Evolutionary conservation across 148 eudicot genomes (phyloP).

Genomic region (Dianthus caryophyllus): DNA sequence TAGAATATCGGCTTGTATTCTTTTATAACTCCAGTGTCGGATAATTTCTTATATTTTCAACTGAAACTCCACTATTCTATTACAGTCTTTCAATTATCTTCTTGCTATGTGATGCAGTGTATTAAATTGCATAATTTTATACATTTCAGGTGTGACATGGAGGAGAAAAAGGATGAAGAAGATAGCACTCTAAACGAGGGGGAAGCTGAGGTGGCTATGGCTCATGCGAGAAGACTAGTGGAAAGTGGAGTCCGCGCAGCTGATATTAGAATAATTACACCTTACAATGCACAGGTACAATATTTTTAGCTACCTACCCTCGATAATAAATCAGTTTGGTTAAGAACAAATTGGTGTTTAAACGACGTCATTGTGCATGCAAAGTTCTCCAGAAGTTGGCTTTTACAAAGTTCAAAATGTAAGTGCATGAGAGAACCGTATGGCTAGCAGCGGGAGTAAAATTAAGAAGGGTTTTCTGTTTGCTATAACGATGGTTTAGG

Average conservation of each 20-base stretch:
- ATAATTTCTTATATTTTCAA: background rate
- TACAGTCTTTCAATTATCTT: background rate
- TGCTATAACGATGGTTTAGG: too few relatives aligned
- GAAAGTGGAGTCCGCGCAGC: slow-evolving; percentile 79
- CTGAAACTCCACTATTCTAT: background rate
- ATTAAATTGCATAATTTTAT: slow-evolving; percentile 1
- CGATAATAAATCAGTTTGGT: background rate
- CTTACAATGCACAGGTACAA: slow-evolving; percentile 86
- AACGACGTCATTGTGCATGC: too few relatives aligned
- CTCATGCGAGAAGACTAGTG: slow-evolving; percentile 85
- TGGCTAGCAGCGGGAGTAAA: too few relatives aligned
- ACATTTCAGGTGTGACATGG: slow-evolving; percentile 82
- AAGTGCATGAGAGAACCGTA: too few relatives aligned
- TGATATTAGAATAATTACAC: slow-evolving; percentile 90
- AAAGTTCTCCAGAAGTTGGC: too few relatives aligned
- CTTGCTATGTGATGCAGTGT: background rate
- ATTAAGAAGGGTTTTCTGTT: too few relatives aligned
- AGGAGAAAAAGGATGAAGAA: slow-evolving; percentile 98
- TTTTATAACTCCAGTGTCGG: background rate
- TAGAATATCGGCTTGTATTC: background rate
- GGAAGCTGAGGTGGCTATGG: slow-evolving; percentile 90
- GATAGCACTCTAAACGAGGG: slow-evolving; percentile 97
- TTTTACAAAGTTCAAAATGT: too few relatives aligned
- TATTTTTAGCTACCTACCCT: background rate
- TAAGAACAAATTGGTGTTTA: background rate